A percentile compares a stretch with the other conserved stretches of the same genome.
Conservation (phyloP, 2,329 filamentous ascomycete genomes). For the Microsporum ferrugineum region DNA sequence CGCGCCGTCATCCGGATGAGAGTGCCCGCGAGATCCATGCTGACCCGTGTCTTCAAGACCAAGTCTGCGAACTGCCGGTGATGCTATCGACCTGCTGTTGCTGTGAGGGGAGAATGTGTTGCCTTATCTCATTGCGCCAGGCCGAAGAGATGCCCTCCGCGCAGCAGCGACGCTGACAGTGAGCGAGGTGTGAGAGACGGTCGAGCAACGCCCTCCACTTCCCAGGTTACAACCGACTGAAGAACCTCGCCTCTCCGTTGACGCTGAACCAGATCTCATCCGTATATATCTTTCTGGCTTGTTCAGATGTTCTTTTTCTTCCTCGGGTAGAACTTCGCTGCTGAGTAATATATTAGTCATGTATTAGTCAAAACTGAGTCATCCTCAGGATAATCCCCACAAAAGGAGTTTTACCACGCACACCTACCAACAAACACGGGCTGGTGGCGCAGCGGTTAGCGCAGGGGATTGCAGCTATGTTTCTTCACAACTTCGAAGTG, state of each 20-base stretch:
- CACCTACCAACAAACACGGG: slow-evolving; percentile 6
- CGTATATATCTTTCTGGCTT: no score
- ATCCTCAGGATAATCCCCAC: background rate
- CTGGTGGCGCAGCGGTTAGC: slow-evolving; percentile 15
- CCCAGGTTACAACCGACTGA: no score
- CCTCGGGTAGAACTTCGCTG: background rate
- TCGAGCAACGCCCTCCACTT: background rate
- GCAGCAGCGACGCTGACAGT: background rate
- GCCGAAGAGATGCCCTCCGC: background rate
- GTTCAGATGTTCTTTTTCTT: background rate
- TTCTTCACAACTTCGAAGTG: background rate
- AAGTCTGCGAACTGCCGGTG: background rate
- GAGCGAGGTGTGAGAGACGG: background rate
- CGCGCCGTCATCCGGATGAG: slow-evolving; percentile 78
- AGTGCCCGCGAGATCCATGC: slow-evolving; percentile 58
- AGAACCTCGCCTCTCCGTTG: background rate
- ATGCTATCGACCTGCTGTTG: background rate
- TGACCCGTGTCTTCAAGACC: background rate
- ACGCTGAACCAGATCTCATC: background rate
- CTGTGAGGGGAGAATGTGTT: background rate
- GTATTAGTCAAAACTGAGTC: background rate
- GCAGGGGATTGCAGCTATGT: slow-evolving; percentile 13
- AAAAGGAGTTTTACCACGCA: background rate
- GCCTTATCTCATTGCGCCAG: slow-evolving; percentile 4
- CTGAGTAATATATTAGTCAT: background rate